Evolutionary conservation across 2,329 filamentous ascomycete genomes (phyloP).

Genomic region (Alternaria panax): DNA sequence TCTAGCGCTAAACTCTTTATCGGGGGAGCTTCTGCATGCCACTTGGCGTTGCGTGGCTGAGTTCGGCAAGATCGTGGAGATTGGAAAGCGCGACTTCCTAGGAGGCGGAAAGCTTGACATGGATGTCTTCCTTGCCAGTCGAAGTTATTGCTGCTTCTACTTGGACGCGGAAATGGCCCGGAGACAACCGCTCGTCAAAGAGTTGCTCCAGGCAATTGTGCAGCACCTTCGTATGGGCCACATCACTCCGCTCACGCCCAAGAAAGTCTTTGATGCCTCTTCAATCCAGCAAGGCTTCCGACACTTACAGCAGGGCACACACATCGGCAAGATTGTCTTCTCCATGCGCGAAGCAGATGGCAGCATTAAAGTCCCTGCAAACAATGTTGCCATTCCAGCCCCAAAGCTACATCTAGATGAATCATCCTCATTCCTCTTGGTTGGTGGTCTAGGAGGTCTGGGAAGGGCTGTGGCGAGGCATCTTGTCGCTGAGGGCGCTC

Average conservation of each 20-base stretch:
- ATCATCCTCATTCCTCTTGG: conserved; percentile 23
- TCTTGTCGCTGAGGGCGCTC: conserved; percentile 25
- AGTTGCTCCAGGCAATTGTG: background rate
- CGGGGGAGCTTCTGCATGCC: conserved; percentile 34
- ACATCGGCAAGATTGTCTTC: conserved; percentile 14
- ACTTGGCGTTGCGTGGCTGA: conserved; percentile 56
- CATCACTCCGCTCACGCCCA: background rate
- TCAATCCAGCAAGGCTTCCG: conserved; percentile 15
- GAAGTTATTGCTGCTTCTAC: background rate
- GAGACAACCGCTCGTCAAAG: background rate
- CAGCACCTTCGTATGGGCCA: background rate
- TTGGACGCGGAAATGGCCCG: background rate
- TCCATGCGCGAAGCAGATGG: background rate
- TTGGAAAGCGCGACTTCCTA: conserved; percentile 10
- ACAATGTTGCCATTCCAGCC: background rate
- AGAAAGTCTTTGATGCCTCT: background rate
- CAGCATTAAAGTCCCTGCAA: background rate
- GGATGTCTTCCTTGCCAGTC: background rate
- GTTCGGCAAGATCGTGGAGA: conserved; percentile 19
- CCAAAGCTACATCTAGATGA: background rate
- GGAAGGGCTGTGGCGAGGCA: conserved; percentile 23
- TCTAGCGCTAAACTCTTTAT: conserved; percentile 30
- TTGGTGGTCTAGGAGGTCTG: conserved; percentile 27
- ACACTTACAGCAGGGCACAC: conserved; percentile 16
- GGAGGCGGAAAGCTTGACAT: background rate